Evolutionary conservation across 192 early-diverging fungal species (phyloP), one percentile per base, ranked within the genome.

Genomic region (Coemansia sp.): DNA sequence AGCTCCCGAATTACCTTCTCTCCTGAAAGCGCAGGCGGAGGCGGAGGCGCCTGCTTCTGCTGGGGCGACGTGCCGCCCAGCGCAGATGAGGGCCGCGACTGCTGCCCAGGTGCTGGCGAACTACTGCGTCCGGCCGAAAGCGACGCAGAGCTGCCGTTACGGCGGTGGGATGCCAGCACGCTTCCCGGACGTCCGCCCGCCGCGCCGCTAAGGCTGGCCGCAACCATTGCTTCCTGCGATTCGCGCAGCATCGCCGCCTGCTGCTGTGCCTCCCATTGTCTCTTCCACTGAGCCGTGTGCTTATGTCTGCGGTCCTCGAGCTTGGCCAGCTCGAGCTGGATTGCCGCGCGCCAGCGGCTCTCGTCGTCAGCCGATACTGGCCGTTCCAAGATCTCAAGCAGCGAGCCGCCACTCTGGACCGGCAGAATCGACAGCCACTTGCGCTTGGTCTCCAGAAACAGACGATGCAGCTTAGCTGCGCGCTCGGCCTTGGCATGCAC

Each of bases 401-500:
- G 75, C 60, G 88, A 90, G 48, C 80, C 70, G 6, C 95, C 97
- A 14, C 85, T 81, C 77, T 96, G 92, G n/a, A 96, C 85, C 30
- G 88, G 88, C 55, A 97, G 83, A 28, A 96, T 87, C n/a, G 85
- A 82, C 49, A 95, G 77, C 27, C 94, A 85, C 59, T 91, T 84
- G 31, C 95, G 87, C 78, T 97, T 98, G 34, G 95, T 94, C 73
- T 97, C 95, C 7, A 88, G 83, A 56, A 93, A 87, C 31, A 96
- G 74, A 5, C 89, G 85, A 54, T 89, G 86, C 50, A 88, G 67
- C 62, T 78, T 74, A 51, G 81, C 81, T 7, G 81, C 81, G 6
- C 81, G 66, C 62, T 82, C 76, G 7, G 75, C 81, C 64, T 82
- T 82, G 60, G 79, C 79, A 51, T 82, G 79, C 60, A 82, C 79